Conservation (phyloP, 306 rosid genomes). For the Lagenaria siceraria region DNA sequence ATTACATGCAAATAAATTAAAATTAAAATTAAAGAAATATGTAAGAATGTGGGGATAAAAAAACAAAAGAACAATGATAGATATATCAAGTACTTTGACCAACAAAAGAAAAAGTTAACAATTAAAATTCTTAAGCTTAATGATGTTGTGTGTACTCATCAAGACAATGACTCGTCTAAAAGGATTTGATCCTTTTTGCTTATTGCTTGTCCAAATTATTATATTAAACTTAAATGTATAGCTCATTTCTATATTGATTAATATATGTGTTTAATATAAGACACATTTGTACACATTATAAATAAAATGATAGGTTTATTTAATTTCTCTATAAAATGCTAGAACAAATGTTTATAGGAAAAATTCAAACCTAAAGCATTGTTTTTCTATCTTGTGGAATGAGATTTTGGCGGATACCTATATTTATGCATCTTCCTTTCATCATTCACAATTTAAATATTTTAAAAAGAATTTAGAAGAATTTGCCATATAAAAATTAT, state of each 20-base stretch:
- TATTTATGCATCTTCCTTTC: no score
- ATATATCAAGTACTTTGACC: neutral
- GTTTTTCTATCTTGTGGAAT: no score
- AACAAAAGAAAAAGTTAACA: conserved; percentile 1
- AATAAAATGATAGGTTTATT: no score
- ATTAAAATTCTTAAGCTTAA: neutral
- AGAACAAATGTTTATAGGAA: no score
- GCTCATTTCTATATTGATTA: neutral
- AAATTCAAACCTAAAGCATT: no score
- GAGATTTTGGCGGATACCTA: no score
- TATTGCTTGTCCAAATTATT: neutral
- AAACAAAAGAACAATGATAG: conserved; percentile 4
- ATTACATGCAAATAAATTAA: neutral
- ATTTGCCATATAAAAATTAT: no score
- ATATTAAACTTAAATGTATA: neutral
- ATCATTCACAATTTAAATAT: no score
- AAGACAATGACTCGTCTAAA: neutral
- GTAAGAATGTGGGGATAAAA: neutral
- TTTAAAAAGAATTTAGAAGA: no score
- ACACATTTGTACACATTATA: no score
- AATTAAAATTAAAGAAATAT: neutral
- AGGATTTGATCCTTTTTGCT: neutral
- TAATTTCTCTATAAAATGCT: no score
- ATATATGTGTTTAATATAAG: no score
- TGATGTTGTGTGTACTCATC: conserved; percentile 1